Evolutionary conservation across 1,139 yeast genomes (phyloP).

Genomic region (Sugiyamaella paludigena): DNA sequence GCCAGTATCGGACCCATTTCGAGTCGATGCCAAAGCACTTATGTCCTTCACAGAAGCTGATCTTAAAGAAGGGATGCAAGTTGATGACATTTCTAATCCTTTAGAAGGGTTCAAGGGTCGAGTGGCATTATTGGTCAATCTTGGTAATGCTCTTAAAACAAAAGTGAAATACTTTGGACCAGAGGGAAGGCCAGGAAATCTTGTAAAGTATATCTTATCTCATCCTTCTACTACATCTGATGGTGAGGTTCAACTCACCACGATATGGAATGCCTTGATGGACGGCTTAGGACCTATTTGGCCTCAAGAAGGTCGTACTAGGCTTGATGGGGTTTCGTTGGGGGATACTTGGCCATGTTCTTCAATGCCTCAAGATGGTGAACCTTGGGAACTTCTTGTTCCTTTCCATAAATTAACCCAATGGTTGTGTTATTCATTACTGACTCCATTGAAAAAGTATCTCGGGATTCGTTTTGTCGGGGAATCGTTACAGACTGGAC

Average conservation of each 20-base stretch:
- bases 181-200: constrained; percentile 53
- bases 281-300: constrained; percentile 52
- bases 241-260: constrained; percentile 41
- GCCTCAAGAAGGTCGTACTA: constrained; percentile 53
- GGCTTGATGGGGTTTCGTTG: constrained; percentile 46
- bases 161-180: constrained; percentile 45
- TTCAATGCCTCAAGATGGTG: constrained; percentile 32
- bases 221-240: constrained; percentile 20
- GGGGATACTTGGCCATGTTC: constrained; percentile 60
- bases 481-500: constrained; percentile 51
- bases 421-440: constrained; percentile 58
- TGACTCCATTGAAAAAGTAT: constrained; percentile 49
- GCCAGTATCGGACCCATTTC: constrained; percentile 32
- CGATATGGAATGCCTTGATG: constrained; percentile 54
- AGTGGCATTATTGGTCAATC: constrained; percentile 42
- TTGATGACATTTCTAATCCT: constrained; percentile 42
- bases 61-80: constrained; percentile 45
- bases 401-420: constrained; percentile 63
- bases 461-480: constrained; percentile 44
- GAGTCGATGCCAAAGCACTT: constrained; percentile 46
- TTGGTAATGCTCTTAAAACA: constrained; percentile 46
- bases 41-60: constrained; percentile 33
- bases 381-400: constrained; percentile 41
- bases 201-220: constrained; percentile 46
- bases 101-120: constrained; percentile 55